These are phyloP conservation scores for Cystobasidiaceae sp. DNA, from an alignment of 1,284 basidiomycete species.

Conservation along the genomic window DNA sequence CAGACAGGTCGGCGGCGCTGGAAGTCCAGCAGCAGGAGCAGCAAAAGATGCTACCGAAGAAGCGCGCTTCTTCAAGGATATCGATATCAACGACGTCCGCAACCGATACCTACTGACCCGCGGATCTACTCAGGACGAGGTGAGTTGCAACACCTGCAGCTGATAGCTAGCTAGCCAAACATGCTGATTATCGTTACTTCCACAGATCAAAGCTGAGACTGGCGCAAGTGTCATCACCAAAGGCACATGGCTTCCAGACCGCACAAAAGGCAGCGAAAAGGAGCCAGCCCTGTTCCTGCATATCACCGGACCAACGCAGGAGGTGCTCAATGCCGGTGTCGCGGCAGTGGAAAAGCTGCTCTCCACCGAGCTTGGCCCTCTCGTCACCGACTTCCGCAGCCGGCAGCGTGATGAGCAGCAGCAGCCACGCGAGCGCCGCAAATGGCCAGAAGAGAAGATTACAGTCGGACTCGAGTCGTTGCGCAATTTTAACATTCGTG, in stretches of 20 bases:
- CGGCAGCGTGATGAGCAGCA: slow-evolving; percentile 23
- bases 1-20: slow-evolving; percentile 7
- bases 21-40: slow-evolving; percentile 2
- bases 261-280: slow-evolving; percentile 76
- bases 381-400: slow-evolving; percentile 52
- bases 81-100: slow-evolving; percentile 94
- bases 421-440: slow-evolving; percentile 50
- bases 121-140: slow-evolving; percentile 84
- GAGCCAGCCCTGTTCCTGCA: slow-evolving; percentile 94
- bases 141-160: slow-evolving; percentile 55
- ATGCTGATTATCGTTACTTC: slow-evolving; percentile 17
- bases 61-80: slow-evolving; percentile 66
- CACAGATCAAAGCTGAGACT: slow-evolving; percentile 72
- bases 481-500: slow-evolving; percentile 93
- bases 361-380: slow-evolving; percentile 72
- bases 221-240: slow-evolving; percentile 85
- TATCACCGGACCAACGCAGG: slow-evolving; percentile 74
- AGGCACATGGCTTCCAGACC: slow-evolving; percentile 90
- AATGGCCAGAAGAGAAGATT: slow-evolving; percentile 94
- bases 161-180: too few relatives aligned
- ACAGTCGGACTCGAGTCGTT: slow-evolving; percentile 80
- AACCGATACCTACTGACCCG: slow-evolving; percentile 95
- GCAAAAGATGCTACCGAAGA: slow-evolving; percentile 7
- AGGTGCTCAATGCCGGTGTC: slow-evolving; percentile 73
- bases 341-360: slow-evolving; percentile 75